Conservation (phyloP, 2,329 filamentous ascomycete genomes). For the Domatiomyces catenatus region DNA sequence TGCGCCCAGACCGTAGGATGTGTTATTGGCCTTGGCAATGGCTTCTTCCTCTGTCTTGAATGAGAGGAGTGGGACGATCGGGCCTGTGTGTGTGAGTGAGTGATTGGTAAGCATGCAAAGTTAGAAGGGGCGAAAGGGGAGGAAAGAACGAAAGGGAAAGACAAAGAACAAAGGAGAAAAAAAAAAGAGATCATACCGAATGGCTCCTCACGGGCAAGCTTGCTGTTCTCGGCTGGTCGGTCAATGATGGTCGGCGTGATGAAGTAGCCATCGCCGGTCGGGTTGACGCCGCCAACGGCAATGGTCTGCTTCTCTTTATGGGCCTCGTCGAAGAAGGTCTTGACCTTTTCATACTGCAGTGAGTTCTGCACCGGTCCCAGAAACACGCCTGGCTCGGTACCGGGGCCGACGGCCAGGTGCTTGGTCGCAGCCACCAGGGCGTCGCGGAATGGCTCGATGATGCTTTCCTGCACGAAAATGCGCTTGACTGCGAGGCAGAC, state of each 20-base stretch:
- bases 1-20: constrained; percentile 38
- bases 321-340: constrained; percentile 40
- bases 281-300: constrained; percentile 33
- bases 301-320: constrained; percentile 39
- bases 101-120: not conserved
- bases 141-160: not conserved
- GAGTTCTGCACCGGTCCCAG: constrained; percentile 50
- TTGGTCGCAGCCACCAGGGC: constrained; percentile 28
- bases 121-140: not conserved
- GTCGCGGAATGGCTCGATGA: constrained; percentile 35
- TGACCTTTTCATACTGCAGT: constrained; percentile 48
- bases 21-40: constrained; percentile 38
- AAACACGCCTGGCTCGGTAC: constrained; percentile 27
- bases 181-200: constrained; percentile 31
- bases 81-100: constrained; percentile 25
- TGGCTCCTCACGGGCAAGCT: constrained; percentile 43
- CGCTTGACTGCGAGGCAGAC: constrained; percentile 39
- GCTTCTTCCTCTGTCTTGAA: constrained; percentile 48
- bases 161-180: too few species aligned
- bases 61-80: constrained; percentile 46
- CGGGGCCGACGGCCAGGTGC: constrained; percentile 17
- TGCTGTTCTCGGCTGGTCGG: constrained; percentile 39
- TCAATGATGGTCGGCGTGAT: constrained; percentile 44
- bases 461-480: constrained; percentile 41
- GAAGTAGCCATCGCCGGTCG: constrained; percentile 37